These are phyloP conservation scores for Scutellaria baicalensis DNA, from an alignment of 257 asterid species.

Conservation along the genomic window DNA sequence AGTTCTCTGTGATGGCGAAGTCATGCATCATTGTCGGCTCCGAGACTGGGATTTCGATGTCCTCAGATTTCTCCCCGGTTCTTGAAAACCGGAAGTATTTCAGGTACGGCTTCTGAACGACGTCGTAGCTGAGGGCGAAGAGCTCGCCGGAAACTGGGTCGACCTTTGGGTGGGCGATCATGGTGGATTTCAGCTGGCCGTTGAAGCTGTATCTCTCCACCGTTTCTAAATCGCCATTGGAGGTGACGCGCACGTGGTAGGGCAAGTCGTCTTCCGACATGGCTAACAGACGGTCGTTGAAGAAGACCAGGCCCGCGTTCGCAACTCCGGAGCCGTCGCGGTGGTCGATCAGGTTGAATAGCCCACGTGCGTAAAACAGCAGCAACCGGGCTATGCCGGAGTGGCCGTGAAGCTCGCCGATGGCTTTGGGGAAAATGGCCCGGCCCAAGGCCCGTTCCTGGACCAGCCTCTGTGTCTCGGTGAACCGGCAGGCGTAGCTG, in stretches of 20 bases:
- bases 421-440: slow-evolving; percentile 87
- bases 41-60: slow-evolving; percentile 71
- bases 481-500: slow-evolving; percentile 72
- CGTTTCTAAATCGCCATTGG: slow-evolving; percentile 56
- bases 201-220: slow-evolving; percentile 50
- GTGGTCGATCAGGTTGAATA: slow-evolving; percentile 63
- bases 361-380: slow-evolving; percentile 75
- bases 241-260: slow-evolving; percentile 59
- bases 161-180: slow-evolving; percentile 92
- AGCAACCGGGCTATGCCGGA: slow-evolving; percentile 68
- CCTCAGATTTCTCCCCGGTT: slow-evolving; percentile 58
- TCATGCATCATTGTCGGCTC: slow-evolving; percentile 96
- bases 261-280: slow-evolving; percentile 95
- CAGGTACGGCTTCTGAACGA: slow-evolving; percentile 64
- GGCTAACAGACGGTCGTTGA: slow-evolving; percentile 65
- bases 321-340: slow-evolving; percentile 77
- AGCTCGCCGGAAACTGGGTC: slow-evolving; percentile 89
- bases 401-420: slow-evolving; percentile 92
- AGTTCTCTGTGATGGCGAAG: slow-evolving; percentile 70
- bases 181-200: slow-evolving; percentile 58
- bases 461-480: slow-evolving; percentile 57
- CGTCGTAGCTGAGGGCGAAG: slow-evolving; percentile 80
- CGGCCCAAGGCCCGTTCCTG: slow-evolving; percentile 70
- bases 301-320: slow-evolving; percentile 78
- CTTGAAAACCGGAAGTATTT: slow-evolving; percentile 60